Conservation (phyloP, 2,329 filamentous ascomycete genomes). For the Aaosphaeria arxii region DNA sequence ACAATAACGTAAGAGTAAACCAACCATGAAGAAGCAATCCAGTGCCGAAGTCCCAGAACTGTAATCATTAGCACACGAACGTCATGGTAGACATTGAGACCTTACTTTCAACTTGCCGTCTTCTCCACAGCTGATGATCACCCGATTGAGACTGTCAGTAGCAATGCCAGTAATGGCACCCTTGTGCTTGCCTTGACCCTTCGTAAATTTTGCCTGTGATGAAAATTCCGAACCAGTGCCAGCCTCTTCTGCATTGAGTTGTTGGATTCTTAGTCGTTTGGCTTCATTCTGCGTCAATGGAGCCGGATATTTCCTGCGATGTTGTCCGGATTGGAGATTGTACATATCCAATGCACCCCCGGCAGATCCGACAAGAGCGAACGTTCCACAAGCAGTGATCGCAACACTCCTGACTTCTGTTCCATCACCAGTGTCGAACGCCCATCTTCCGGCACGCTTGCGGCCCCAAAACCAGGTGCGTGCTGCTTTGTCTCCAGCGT, state of each 20-base stretch:
- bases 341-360: slow-evolving; percentile 88
- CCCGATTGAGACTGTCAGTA: slow-evolving; percentile 85
- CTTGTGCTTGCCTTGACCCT: slow-evolving; percentile 69
- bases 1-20: no score
- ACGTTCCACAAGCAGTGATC: slow-evolving; percentile 89
- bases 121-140: slow-evolving; percentile 78
- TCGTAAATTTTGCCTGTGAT: slow-evolving; percentile 38
- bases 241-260: slow-evolving; percentile 56
- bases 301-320: slow-evolving; percentile 84
- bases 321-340: slow-evolving; percentile 89
- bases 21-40: slow-evolving; percentile 64
- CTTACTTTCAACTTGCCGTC: slow-evolving; percentile 82
- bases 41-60: slow-evolving; percentile 93
- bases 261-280: slow-evolving; percentile 66
- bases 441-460: slow-evolving; percentile 90
- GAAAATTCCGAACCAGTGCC: slow-evolving; percentile 46
- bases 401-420: slow-evolving; percentile 82
- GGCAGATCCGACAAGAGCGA: slow-evolving; percentile 83
- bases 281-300: slow-evolving; percentile 74
- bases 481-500: slow-evolving; percentile 78
- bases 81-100: background rate
- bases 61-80: slow-evolving; percentile 4
- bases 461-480: slow-evolving; percentile 98
- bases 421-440: slow-evolving; percentile 80
- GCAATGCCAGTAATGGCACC: slow-evolving; percentile 81